phyloP scores from a whole-genome alignment of 2,329 filamentous ascomycete species.

The Endothia cerciana region DNA sequence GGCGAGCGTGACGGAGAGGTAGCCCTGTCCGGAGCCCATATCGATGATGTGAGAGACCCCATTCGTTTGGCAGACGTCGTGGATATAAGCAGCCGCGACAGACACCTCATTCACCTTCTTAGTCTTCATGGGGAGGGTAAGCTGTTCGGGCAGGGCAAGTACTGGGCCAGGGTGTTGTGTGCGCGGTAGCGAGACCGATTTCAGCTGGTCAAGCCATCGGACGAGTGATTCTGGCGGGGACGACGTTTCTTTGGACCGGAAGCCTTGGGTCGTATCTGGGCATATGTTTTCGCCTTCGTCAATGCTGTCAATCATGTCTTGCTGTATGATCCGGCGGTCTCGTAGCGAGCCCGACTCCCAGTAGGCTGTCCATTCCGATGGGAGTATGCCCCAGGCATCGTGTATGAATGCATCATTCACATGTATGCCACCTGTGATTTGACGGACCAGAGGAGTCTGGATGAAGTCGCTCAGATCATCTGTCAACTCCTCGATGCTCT shows the following conservation, averaged over 20 bases:
- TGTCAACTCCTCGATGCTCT: slow-evolving; percentile 32
- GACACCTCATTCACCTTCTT: slow-evolving; percentile 40
- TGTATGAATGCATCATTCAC: slow-evolving; percentile 40
- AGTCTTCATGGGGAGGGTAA: slow-evolving; percentile 37
- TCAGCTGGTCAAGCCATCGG: slow-evolving; percentile 33
- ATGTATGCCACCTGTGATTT: slow-evolving; percentile 41
- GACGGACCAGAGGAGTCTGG: slow-evolving; percentile 36
- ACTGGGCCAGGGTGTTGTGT: slow-evolving; percentile 29
- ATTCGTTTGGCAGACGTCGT: slow-evolving; percentile 32
- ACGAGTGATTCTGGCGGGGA: slow-evolving; percentile 33
- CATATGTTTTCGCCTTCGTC: slow-evolving; percentile 26
- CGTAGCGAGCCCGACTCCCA: slow-evolving; percentile 36
- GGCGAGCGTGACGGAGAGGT: slow-evolving; percentile 38
- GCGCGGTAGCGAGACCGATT: slow-evolving; percentile 34
- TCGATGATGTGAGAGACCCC: slow-evolving; percentile 36
- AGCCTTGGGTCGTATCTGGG: neutral
- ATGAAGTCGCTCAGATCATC: slow-evolving; percentile 34
- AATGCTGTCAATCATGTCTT: slow-evolving; percentile 37
- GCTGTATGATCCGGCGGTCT: slow-evolving; percentile 38
- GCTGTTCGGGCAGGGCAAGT: slow-evolving; percentile 31
- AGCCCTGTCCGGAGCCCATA: slow-evolving; percentile 37
- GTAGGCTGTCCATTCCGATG: slow-evolving; percentile 38
- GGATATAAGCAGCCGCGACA: slow-evolving; percentile 35
- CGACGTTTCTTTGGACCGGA: neutral
- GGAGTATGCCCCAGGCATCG: slow-evolving; percentile 37